Conservation (phyloP, 1,284 basidiomycete genomes). For the Moesziomyces globuligerus region DNA sequence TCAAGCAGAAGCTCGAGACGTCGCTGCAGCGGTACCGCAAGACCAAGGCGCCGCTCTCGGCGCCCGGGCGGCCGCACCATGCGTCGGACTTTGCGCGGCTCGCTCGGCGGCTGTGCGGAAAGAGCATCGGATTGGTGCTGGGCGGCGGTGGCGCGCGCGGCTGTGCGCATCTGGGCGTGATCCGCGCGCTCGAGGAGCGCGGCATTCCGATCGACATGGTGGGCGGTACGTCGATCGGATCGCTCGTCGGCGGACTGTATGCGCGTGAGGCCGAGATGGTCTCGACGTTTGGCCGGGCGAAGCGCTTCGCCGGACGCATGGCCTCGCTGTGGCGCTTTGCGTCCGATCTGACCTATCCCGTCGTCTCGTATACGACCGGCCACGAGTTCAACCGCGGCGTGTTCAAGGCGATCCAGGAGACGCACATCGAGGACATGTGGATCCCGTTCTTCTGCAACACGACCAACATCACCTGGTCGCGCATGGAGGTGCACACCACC, state of each 20-base stretch:
- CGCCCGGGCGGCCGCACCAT: slow-evolving; percentile 73
- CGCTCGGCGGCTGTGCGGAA: slow-evolving; percentile 89
- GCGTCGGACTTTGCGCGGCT: slow-evolving; percentile 92
- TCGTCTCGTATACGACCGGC: slow-evolving; percentile 97
- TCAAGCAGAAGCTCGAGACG: slow-evolving; percentile 89
- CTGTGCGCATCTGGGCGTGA: slow-evolving; percentile 88
- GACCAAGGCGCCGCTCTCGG: slow-evolving; percentile 68
- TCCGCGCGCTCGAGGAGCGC: slow-evolving; percentile 89
- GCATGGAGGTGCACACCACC: slow-evolving; percentile 96
- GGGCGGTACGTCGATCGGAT: slow-evolving; percentile 85
- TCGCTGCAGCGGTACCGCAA: slow-evolving; percentile 78
- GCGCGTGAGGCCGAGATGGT: slow-evolving; percentile 91
- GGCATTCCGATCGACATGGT: slow-evolving; percentile 90
- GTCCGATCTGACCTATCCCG: slow-evolving; percentile 94
- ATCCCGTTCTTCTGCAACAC: slow-evolving; percentile 98
- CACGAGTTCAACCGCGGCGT: slow-evolving; percentile 65
- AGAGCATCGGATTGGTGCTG: slow-evolving; percentile 90
- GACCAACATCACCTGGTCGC: slow-evolving; percentile 95
- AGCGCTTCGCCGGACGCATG: slow-evolving; percentile 90
- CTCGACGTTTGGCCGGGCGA: slow-evolving; percentile 84
- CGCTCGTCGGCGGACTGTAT: slow-evolving; percentile 92
- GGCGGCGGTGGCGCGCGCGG: slow-evolving; percentile 96
- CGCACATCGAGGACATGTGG: slow-evolving; percentile 95
- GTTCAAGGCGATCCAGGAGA: slow-evolving; percentile 48
- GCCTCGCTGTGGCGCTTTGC: slow-evolving; percentile 92